These are phyloP conservation scores for Citrus sinensis DNA, from an alignment of 345 rosid genomes.

Conservation along the genomic window DNA sequence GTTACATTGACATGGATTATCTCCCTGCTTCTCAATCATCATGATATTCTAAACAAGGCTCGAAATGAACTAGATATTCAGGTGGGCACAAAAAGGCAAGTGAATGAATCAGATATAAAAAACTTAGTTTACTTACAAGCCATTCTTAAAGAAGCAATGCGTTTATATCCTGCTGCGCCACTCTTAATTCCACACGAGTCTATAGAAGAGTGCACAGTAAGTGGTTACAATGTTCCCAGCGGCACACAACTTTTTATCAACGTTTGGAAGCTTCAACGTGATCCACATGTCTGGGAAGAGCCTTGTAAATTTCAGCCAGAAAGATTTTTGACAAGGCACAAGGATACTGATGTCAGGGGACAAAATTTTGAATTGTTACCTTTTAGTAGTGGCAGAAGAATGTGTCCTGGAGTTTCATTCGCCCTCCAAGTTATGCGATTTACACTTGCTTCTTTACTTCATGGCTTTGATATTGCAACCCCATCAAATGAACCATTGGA, in stretches of 20 bases:
- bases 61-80: no score
- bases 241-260: no score
- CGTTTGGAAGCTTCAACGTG: conserved; percentile 27
- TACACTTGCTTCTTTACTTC: conserved; percentile 27
- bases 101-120: no score
- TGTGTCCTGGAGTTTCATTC: conserved; percentile 32
- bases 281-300: conserved; percentile 28
- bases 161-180: neutral
- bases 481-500: conserved; percentile 20
- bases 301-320: conserved; percentile 29
- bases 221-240: no score
- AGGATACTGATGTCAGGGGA: conserved; percentile 18
- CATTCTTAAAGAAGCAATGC: neutral
- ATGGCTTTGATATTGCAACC: conserved; percentile 20
- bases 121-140: neutral
- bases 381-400: conserved; percentile 32
- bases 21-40: no score
- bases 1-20: no score
- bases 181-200: neutral
- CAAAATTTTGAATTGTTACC: conserved; percentile 25
- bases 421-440: conserved; percentile 19
- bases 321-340: conserved; percentile 26
- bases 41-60: no score
- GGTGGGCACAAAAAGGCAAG: no score
- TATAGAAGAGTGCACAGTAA: no score